These are phyloP conservation scores for Malus hybrid DNA, from an alignment of 331 rosid species.

Conservation along the genomic window DNA sequence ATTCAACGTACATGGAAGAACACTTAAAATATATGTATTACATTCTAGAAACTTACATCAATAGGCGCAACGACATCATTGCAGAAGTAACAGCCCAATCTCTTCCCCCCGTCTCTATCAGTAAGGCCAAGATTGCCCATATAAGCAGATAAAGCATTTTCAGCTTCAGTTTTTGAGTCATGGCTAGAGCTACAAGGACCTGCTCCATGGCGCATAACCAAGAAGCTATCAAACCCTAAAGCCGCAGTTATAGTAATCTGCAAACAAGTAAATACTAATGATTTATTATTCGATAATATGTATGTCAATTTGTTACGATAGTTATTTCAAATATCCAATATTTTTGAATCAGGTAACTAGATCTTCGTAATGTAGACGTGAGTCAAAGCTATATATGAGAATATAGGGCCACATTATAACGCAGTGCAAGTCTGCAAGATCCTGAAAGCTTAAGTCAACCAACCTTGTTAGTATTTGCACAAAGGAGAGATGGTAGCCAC, in stretches of 20 bases:
- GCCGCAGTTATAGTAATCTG: slow-evolving; percentile 88
- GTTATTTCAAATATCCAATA: not conserved
- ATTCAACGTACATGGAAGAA: not conserved
- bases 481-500: slow-evolving; percentile 90
- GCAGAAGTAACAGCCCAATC: slow-evolving; percentile 94
- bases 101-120: slow-evolving; percentile 34
- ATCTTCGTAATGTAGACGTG: slow-evolving; percentile 7
- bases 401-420: not conserved
- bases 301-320: not conserved
- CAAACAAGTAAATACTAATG: slow-evolving; percentile 11
- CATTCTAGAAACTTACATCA: slow-evolving; percentile 45
- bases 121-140: slow-evolving; percentile 20
- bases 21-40: not conserved
- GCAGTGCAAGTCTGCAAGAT: not conserved
- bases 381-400: not conserved
- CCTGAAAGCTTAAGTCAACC: not conserved
- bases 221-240: slow-evolving; percentile 85
- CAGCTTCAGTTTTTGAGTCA: slow-evolving; percentile 28
- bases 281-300: no score
- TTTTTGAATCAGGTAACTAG: slow-evolving; percentile 1
- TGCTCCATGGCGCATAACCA: slow-evolving; percentile 94
- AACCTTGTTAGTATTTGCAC: slow-evolving; percentile 84
- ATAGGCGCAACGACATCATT: slow-evolving; percentile 86
- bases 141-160: slow-evolving; percentile 28
- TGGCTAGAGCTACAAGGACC: slow-evolving; percentile 52